phyloP scores from a whole-genome alignment of 2,329 filamentous ascomycete species.

The Neofusicoccum laricinum region DNA sequence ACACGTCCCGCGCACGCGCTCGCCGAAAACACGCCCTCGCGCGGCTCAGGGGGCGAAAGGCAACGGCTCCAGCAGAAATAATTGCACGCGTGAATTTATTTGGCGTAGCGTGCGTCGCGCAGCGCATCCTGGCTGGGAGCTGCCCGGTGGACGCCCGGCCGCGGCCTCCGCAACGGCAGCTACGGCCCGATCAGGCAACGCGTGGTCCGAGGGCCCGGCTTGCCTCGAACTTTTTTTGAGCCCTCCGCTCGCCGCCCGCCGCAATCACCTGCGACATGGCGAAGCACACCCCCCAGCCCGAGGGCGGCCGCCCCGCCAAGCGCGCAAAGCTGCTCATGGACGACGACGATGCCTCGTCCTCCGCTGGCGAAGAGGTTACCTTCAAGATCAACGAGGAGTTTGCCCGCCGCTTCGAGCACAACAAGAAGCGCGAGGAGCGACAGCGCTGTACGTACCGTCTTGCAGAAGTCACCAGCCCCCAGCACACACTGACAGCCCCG shows the following conservation, averaged over 20 bases:
- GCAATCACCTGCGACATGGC: background rate
- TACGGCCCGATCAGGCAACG: conserved; percentile 4
- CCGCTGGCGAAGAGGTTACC: conserved; percentile 27
- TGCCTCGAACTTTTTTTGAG: conserved; percentile 14
- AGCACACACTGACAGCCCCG: conserved; percentile 22
- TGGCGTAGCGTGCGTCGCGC: background rate
- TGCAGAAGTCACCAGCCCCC: background rate
- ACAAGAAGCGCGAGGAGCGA: conserved; percentile 91
- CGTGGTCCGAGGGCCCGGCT: background rate
- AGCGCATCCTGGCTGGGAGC: background rate
- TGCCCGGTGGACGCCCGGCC: no score
- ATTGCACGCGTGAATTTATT: background rate
- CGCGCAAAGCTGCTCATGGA: conserved; percentile 35
- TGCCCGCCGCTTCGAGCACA: conserved; percentile 87
- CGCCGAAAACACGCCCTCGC: background rate
- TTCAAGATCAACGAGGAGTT: conserved; percentile 89
- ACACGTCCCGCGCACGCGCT: background rate
- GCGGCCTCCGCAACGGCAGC: background rate
- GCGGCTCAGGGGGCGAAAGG: background rate
- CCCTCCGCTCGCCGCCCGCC: background rate
- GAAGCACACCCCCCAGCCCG: background rate
- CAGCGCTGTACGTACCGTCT: conserved; percentile 57
- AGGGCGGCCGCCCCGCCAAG: conserved; percentile 28
- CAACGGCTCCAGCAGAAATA: background rate
- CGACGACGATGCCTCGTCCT: conserved; percentile 27